Base-by-base conservation (phyloP, 108 stramenopile species). In the Pelagomonas calceolata region DNA sequence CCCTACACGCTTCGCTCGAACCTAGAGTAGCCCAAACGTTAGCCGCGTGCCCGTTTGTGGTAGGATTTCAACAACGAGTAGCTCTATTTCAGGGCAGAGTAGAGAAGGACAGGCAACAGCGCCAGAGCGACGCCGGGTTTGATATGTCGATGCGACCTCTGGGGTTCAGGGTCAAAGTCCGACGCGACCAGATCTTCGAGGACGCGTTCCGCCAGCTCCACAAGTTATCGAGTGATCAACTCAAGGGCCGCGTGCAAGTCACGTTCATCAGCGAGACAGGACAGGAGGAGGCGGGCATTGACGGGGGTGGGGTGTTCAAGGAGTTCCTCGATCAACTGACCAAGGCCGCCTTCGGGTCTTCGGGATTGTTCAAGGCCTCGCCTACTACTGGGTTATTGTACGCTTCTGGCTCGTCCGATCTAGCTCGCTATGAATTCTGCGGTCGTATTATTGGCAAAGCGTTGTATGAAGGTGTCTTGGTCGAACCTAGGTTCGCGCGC, bases 281-380 rank as follows among this genome's bases (percentile, higher is more conserved):
- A 32, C 73, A 82, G 21, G 84, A 89, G 75, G 98, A 99, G 77
- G 90, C 93, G n/a, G 98, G 98, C 26, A 98, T 99, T 73, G 98
- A 99, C 78, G 98, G 97, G 15, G 98, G 98, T 3, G 98, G 98
- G 4, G 89, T 99, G 4, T 96, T 97, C 76, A 99, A 98, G 77
- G 98, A 98, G 78, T 90, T 81, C 64, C 64, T 87, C 63, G 84
- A 83, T 46, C 70, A 74, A n/a, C 34, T 86, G 34, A 70, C 81
- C 63, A 81, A 79, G 71, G 65, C 67, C 32, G 73, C 51, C 30
- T 76, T 75, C 89, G 88, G 70, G 68, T 29, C 32, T 30, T 17
- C 3, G 7, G 72, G 76, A 21, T 31, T 72, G 26, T 73, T 65
- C 37, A 60, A 29, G 37, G 36, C 14, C 16, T 46, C 71, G 7